Percentiles rank a stretch among this genome's conserved stretches.
Conservation (phyloP, 169 alveolate genomes). For the Plasmodium knowlesi region DNA sequence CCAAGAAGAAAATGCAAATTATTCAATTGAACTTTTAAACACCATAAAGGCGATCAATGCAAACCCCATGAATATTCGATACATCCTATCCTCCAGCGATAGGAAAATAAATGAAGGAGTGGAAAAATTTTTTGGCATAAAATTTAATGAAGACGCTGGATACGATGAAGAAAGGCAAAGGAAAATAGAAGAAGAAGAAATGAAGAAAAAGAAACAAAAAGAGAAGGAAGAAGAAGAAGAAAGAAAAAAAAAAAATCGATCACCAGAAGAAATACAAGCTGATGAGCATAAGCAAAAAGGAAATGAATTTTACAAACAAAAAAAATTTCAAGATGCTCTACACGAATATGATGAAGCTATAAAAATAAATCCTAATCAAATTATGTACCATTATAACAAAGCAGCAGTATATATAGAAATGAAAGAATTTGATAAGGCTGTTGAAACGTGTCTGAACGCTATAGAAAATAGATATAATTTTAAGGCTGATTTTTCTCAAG, state of each 20-base stretch:
- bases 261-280: slow-evolving; percentile 75
- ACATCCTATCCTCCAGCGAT: slow-evolving; percentile 32
- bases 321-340: slow-evolving; percentile 95
- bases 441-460: slow-evolving; percentile 94
- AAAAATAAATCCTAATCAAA: slow-evolving; percentile 90
- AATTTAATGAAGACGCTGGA: slow-evolving; percentile 24
- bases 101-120: slow-evolving; percentile 66
- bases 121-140: slow-evolving; percentile 57
- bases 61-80: slow-evolving; percentile 70
- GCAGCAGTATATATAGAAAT: slow-evolving; percentile 97
- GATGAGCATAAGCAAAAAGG: slow-evolving; percentile 87
- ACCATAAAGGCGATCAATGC: slow-evolving; percentile 52
- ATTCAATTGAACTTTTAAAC: slow-evolving; percentile 35
- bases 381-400: slow-evolving; percentile 90
- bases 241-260: slow-evolving; percentile 52
- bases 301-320: slow-evolving; percentile 88
- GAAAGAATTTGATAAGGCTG: slow-evolving; percentile 93
- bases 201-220: slow-evolving; percentile 76
- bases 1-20: slow-evolving; percentile 56
- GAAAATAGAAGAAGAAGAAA: slow-evolving; percentile 57
- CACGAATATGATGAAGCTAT: slow-evolving; percentile 94
- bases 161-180: slow-evolving; percentile 23
- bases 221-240: slow-evolving; percentile 69
- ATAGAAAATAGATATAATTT: slow-evolving; percentile 93
- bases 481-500: slow-evolving; percentile 90